Evolutionary conservation across 2,329 filamentous ascomycete species (phyloP).

Genomic region (Talaromyces rugulosus): DNA sequence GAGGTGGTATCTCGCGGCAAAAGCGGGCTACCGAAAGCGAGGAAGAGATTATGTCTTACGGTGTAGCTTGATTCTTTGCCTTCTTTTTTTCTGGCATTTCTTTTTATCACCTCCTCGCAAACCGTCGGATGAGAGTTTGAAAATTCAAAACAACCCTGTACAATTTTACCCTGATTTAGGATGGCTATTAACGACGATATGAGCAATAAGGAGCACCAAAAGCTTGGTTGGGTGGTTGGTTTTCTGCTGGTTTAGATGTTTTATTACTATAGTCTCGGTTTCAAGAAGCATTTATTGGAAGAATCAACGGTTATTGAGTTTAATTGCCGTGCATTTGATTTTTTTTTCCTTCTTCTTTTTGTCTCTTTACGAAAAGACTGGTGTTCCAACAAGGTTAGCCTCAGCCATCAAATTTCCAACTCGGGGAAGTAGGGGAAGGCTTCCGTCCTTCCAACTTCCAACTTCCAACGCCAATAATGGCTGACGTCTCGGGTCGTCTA

Average conservation of each 20-base stretch:
- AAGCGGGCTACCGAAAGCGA: slow-evolving; percentile 2
- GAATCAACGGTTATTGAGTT: not conserved
- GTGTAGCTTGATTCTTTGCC: not conserved
- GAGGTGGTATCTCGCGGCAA: not conserved
- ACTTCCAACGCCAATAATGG: not conserved
- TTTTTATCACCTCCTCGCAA: not conserved
- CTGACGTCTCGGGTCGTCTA: not conserved
- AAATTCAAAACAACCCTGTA: not conserved
- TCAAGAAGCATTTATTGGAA: not conserved
- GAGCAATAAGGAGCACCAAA: not conserved
- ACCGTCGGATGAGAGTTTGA: not conserved
- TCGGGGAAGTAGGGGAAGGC: not conserved
- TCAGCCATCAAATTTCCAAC: not conserved
- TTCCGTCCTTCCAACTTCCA: not conserved
- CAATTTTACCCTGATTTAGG: not conserved
- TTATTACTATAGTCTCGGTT: not conserved
- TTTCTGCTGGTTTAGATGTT: not conserved
- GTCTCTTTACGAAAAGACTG: not conserved
- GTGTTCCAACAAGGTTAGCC: not conserved
- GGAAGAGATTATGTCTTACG: not conserved
- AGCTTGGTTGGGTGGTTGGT: not conserved
- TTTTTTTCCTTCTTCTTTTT: not conserved
- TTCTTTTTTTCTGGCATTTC: not conserved
- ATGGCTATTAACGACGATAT: not conserved
- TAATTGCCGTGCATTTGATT: not conserved